Base-by-base conservation (phyloP, 1,284 basidiomycete genomes). In the Marasmius sp. region DNA sequence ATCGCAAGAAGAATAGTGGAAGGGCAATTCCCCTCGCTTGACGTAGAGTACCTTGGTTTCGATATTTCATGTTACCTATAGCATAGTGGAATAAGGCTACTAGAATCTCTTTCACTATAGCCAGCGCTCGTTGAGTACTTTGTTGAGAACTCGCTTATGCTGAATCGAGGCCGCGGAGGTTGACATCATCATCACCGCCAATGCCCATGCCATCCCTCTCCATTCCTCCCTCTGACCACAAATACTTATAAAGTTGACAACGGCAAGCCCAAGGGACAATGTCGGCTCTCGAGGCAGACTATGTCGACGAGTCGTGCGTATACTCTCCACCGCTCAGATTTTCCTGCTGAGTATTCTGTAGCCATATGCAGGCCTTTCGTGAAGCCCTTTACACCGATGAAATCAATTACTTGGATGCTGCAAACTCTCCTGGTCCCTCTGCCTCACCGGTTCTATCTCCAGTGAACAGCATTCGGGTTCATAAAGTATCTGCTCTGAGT, bases 401-500 rank as follows among this genome's bases (percentile, higher is more conserved):
- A 58, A 74, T 77, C 38, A 75, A 76, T 36, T 72, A 80, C 43
- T 80, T 81, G 56, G 79, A 80, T 48, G 75, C 77, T 54, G 75
- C 77, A 18, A 70, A 72, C 14, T 74, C 74, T 11, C 69, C 72
- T 0, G 60, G 63, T 37, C 59, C 65, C 55, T 71, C 75, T 39
- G 62, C 58, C 8, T 73, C 74, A n/a, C 69, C 72, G 0, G 64
- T 61, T 39, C 54, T 64, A 48, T 70, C 74, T 45, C 79, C 8
- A 61, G 68, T 38, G 66, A 71, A 37, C 68, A 73, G 72, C 59
- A 72, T 76, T 18, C 79, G 79, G 36, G 78, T 84, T 39, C 76
- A 89, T 70, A 95, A 94, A 76, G 87, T 97, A 14, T 89, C 92
- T 57, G 94, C 95, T 0, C 79, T 96, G 50, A 94, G 91, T 10